Evolutionary conservation across 345 rosid genomes (phyloP), one percentile per base, ranked within the genome.

Genomic region (Citrus sp.): DNA sequence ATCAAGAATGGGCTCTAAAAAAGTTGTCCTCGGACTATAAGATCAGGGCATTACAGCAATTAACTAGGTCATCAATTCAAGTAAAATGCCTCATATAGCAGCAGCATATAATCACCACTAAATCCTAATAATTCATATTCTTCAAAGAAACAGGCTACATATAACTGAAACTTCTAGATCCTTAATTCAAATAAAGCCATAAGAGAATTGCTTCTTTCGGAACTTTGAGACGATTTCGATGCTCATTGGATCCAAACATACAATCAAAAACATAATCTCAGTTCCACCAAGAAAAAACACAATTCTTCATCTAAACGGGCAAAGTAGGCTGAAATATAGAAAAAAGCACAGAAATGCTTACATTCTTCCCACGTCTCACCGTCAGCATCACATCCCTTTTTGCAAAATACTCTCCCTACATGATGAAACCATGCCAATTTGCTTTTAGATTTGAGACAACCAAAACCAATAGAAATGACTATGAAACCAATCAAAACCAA

Each of bases 371-470:
- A 96, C 25, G 97, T 86, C 46, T 94, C 98, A 76, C 95, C 92
- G 19, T 92, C 95, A 6, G 95, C 73, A 69, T 83, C 87, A 70
- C 99, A 96, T 7, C 94, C 99, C 83, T 96, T 96, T 81, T 96
- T 96, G 93, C 99, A 96, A 80, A 96, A 96, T n/a, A 96, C 97
- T 83, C 99, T 90, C 99, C 99, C 99, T 96, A 83, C 79, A 71
- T 56, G 81, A 81, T 49, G 81, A 81, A 82, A 9, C 72, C 62
- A 76, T 6, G 3, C 13, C 34, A 73, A 61, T 58, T 28, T 32
- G 71, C 60, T 73, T 73, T 46, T 40, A 63, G 40, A 67, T n/a
- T 65, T 27, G 83, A 76, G 18, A 62, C 54, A 73, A 46, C 6
- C 61, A 64, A 49, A 22, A 22, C 35, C 54, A 32, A 65, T 61